A percentile compares a stretch with the other conserved stretches of the same genome.
These are phyloP conservation scores for Borovskyia barvae DNA, from an alignment of 208 protist genomes.

Conservation along the genomic window DNA sequence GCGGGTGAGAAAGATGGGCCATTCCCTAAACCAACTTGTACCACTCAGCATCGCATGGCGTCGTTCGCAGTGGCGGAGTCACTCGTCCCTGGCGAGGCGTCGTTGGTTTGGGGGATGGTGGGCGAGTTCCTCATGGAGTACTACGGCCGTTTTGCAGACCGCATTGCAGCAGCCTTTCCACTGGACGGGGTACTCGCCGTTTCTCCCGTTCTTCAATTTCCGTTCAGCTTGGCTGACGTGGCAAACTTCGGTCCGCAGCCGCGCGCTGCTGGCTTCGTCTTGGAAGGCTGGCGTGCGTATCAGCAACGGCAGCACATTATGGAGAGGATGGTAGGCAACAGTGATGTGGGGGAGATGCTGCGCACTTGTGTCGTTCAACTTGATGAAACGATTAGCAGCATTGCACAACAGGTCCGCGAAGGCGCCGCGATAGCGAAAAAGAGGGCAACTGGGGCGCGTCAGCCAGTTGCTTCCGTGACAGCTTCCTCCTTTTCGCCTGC, in stretches of 20 bases:
- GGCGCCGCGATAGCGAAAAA: no score
- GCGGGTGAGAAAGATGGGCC: background rate
- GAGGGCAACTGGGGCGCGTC: no score
- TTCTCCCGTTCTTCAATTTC: slow-evolving; percentile 25
- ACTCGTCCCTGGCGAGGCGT: slow-evolving; percentile 5
- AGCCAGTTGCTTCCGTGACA: no score
- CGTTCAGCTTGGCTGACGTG: slow-evolving; percentile 18
- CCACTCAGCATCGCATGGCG: slow-evolving; percentile 9
- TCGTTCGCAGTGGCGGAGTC: slow-evolving; percentile 25
- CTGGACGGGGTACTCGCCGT: slow-evolving; percentile 18
- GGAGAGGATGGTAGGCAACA: background rate
- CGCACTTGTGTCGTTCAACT: slow-evolving; percentile 14
- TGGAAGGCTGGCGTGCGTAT: slow-evolving; percentile 22
- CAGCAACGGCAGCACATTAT: slow-evolving; percentile 21
- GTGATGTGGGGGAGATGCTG: slow-evolving; percentile 3
- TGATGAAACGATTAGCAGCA: slow-evolving; percentile 5
- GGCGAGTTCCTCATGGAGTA: slow-evolving; percentile 76
- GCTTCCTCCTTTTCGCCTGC: slow-evolving; percentile 11
- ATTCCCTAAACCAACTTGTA: background rate
- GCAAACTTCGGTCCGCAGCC: slow-evolving; percentile 29
- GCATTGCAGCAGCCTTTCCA: slow-evolving; percentile 32
- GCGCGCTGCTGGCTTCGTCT: slow-evolving; percentile 15
- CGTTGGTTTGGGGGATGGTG: slow-evolving; percentile 80
- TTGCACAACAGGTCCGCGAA: no score
- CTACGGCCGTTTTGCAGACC: slow-evolving; percentile 38